A percentile compares a stretch with the other conserved stretches of the same genome.
phyloP scores from a whole-genome alignment of 2,329 filamentous ascomycete species.

The Graphilbum ipis-grandicollis region DNA sequence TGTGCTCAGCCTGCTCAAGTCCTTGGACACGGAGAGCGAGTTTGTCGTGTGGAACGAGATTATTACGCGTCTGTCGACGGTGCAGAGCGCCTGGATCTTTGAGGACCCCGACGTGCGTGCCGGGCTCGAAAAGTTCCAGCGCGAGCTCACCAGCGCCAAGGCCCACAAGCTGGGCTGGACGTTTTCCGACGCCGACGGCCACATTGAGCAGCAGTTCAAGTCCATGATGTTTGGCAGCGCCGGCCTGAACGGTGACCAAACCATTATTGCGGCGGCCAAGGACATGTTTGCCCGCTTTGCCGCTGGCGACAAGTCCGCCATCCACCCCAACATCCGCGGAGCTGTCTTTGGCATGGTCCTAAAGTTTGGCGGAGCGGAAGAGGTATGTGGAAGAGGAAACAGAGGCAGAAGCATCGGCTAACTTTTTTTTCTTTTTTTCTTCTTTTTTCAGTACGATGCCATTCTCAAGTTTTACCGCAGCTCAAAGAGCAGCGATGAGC shows the following conservation, averaged over 20 bases:
- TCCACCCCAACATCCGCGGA: slow-evolving; percentile 81
- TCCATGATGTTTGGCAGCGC: slow-evolving; percentile 73
- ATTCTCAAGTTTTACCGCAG: slow-evolving; percentile 59
- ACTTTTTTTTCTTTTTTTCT: neutral
- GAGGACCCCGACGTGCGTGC: slow-evolving; percentile 59
- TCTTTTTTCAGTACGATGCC: slow-evolving; percentile 44
- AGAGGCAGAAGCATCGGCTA: too few species aligned
- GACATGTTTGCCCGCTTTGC: slow-evolving; percentile 83
- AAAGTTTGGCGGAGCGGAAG: slow-evolving; percentile 68
- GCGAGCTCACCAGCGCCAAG: slow-evolving; percentile 58
- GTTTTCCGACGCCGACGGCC: slow-evolving; percentile 70
- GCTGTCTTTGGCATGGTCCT: slow-evolving; percentile 76
- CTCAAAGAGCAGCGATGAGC: slow-evolving; percentile 67
- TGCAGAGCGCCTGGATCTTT: slow-evolving; percentile 77
- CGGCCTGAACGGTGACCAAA: slow-evolving; percentile 63
- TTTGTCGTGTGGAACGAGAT: slow-evolving; percentile 96
- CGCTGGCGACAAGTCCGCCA: slow-evolving; percentile 58
- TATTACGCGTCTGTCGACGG: slow-evolving; percentile 55
- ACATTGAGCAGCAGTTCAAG: slow-evolving; percentile 91
- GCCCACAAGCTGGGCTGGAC: slow-evolving; percentile 79
- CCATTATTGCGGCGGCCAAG: slow-evolving; percentile 62
- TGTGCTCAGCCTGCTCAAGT: slow-evolving; percentile 67
- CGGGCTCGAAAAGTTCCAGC: slow-evolving; percentile 69
- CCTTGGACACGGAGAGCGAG: slow-evolving; percentile 69
- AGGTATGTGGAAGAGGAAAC: slow-evolving; percentile 30